Evolutionary conservation across 352 stramenopile species (phyloP), one percentile per base, ranked within the genome.

Genomic region (Phytophthora pistaciae): DNA sequence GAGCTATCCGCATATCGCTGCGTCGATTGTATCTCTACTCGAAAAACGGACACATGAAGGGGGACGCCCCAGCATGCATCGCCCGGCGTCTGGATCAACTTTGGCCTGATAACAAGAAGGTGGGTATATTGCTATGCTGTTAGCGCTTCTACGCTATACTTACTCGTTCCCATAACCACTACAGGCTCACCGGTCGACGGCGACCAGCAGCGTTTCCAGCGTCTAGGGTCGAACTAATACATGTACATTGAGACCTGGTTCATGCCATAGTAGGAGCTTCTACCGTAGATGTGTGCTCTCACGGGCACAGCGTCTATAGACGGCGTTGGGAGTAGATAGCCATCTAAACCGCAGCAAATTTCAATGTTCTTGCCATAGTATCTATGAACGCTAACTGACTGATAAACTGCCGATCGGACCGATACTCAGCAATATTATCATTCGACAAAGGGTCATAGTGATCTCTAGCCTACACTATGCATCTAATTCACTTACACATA

Each of bases 61-160:
- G 58, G 23, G n/a, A 52, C 5, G 29, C 13, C 36, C 58, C 29
- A 25, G 25, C 3, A 27, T 27, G 25, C 25, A 36, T 46, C 38
- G 1, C 38, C 16, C 38, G 38, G 38, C 10, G 5, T 27, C 31
- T 50, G 31, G 38, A 25, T 13, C 21, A 56, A 21, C 58, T 36
- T 48, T 65, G 46, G 11, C 27, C 58, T 5, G 58, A 50, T 11
- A 57, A 27, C 23, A 40, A 27, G n/a, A 64, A 21, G 23, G 57
- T 64, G 16, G 21, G 29, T 46, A 46, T 16, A 46, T 46, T 65
- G 29, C 31, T 38, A 48, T 16, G 46, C 3, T 57, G 44, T 57
- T 36, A 65, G 31, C 10, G 14, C 29, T 14, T 52, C 48, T 56
- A 46, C 59, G 9, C 48, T 66, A 40, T 53, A 57, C 58, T 66